Conservation (phyloP, 2,329 filamentous ascomycete genomes). For the Dothideomycetes sp. region DNA sequence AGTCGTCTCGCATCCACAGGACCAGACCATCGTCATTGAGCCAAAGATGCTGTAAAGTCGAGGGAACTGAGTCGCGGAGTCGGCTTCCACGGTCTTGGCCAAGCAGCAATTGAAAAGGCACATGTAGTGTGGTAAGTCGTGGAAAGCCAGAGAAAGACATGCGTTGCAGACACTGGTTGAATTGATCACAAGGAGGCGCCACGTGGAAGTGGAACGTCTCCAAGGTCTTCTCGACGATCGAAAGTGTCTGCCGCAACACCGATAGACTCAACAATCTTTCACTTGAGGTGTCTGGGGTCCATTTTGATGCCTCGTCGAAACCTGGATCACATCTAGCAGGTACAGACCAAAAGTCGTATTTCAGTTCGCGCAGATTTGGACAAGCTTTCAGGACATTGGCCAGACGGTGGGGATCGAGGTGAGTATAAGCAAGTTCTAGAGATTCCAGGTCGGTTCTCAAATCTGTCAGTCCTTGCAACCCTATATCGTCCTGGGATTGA, state of each 20-base stretch:
- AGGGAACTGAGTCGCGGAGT: neutral
- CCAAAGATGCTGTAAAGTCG: neutral
- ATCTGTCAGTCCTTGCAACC: neutral
- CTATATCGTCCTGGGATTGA: neutral
- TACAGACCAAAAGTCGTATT: neutral
- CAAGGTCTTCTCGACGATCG: neutral
- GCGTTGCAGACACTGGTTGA: neutral
- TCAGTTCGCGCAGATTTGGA: neutral
- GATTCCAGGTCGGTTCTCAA: neutral
- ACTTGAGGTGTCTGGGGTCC: neutral
- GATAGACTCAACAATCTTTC: neutral
- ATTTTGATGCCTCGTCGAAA: too few species aligned
- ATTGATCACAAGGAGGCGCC: neutral
- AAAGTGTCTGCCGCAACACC: neutral
- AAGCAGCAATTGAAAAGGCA: neutral
- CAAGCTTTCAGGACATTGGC: neutral
- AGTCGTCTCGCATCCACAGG: too few species aligned
- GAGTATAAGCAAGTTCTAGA: neutral
- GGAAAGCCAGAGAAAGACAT: neutral
- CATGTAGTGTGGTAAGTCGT: neutral
- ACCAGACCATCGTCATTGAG: neutral
- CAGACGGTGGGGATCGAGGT: neutral
- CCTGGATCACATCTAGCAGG: too few species aligned
- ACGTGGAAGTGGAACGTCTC: neutral
- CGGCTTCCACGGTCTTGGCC: neutral